Base-by-base conservation (phyloP, 805 yeast species). In the Myxozyma neglecta region DNA sequence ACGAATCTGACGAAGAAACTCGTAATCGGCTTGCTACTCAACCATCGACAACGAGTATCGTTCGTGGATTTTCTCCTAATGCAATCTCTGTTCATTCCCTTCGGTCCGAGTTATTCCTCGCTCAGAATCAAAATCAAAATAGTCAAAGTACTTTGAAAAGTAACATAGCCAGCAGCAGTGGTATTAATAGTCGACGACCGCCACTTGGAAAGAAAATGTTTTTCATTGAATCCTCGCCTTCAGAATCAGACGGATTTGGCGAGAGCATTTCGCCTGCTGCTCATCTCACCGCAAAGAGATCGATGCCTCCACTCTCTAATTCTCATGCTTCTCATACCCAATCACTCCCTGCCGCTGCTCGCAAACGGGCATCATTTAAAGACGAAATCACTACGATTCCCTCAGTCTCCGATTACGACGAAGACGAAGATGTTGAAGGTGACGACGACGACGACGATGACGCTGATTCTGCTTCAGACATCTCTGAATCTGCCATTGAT, bases 11-110 rank as follows among this genome's bases (percentile, higher is more conserved):
- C 35, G 55, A 54, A 14, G 52, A 45, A 32, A 7, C 45, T 47
- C 37, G 44, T 34, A 16, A 48, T 2, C 55, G 46, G 24, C 32
- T 11, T 43, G 50, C 50, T 10, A 53, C 35, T 8, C 46, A 51
- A 4, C 60, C 60, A 11, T 56, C 64, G 6, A 53, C 67, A 8
- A 64, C 64, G 9, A 50, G 58, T 35, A 70, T 73, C 57, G 78
- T 76, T 10, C 69, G 78, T 2, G 79, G 79, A 16, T 76, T 76
- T 58, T 71, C 77, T 14, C 75, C 78, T 1, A 69, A 76, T 0
- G 72, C 72, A 34, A 68, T 76, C 18, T 73, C 77, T 0, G 75
- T 76, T n/a, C 65, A 67, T 42, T 64, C 70, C 16, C 60, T 60
- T 32, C 64, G 66, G 42, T 57, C 63, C 44, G 65, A 64, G 42